Evolutionary conservation across 495 filamentous ascomycete genomes (phyloP), one percentile per base, ranked within the genome.

Genomic region (Delitschia confertaspora): DNA sequence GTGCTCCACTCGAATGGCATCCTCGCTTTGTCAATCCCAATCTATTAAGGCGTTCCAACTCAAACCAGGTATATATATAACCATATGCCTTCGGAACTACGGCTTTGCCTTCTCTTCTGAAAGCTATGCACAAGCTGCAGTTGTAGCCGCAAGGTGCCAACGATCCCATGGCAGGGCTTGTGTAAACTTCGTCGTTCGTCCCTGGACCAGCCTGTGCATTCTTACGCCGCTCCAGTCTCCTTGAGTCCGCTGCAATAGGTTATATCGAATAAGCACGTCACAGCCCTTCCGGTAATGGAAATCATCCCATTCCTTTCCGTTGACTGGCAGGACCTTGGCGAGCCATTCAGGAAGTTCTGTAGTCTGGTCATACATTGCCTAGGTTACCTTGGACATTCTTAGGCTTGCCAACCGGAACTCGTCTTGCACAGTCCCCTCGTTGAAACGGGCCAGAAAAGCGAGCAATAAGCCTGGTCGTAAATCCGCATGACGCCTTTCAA

Each of bases 371-470:
- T 19, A 20, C 9, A 44, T 20, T 42, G 45, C 29, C 32, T 20
- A 20, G 14, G 24, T 26, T 27, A 57, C 20, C 4, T 1, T 21
- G 24, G 46, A 4, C 18, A 49, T 51, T 22, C 57, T 38, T 27
- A 57, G 39, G 42, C 23, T 33, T 19, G 42, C 53, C 17, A 60
- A 45, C 11, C 47, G 49, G 33, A 60, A 52, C 38, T 60, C 50
- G 45, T 57, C 54, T 36, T 60, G 36, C 10, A 57, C 34, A 51
- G 54, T 55, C 18, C 36, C 50, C 29, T 54, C 43, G 38, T 47
- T 41, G 39, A 60, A 57, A 13, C 49, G 45, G 27, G 57, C 57
- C 23, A 60, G 50, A n/a, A 60, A 54, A 35, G 46, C 49, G 31
- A 60, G 38, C 24, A 60, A 42, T 24, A 57, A 38, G 18, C 39